These are phyloP conservation scores for Pseudocercospora fijiensis DNA, from an alignment of 2,329 filamentous ascomycete species.

Conservation along the genomic window DNA sequence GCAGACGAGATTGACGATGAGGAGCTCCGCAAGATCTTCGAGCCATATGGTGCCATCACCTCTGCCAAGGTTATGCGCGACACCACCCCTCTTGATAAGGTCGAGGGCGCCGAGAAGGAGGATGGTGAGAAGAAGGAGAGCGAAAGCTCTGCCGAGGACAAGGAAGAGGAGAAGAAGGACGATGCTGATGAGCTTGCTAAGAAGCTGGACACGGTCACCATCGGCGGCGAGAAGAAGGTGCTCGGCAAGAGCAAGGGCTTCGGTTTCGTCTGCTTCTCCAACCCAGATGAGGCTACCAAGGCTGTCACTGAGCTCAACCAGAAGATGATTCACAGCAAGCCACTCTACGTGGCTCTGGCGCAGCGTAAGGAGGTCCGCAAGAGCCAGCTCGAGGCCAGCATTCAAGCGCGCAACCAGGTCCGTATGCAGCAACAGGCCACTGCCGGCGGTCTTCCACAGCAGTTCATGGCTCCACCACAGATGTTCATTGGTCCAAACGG, in stretches of 20 bases:
- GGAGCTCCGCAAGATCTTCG: conserved; percentile 91
- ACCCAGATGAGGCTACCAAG: conserved; percentile 98
- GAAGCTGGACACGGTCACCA: conserved; percentile 54
- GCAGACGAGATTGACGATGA: conserved; percentile 97
- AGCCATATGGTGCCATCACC: conserved; percentile 89
- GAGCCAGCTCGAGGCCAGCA: conserved; percentile 97
- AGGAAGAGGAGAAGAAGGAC: conserved; percentile 60
- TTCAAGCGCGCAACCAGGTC: conserved; percentile 97
- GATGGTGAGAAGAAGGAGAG: conserved; percentile 54
- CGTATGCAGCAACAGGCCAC: conserved; percentile 96
- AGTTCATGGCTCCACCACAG: conserved; percentile 69
- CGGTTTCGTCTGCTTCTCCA: conserved; percentile 99
- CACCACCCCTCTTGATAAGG: conserved; percentile 54
- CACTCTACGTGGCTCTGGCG: conserved; percentile 93
- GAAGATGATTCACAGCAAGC: conserved; percentile 96
- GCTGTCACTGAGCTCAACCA: conserved; percentile 99
- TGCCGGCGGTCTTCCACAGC: conserved; percentile 73
- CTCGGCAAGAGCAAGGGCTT: conserved; percentile 99
- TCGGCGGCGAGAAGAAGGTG: conserved; percentile 61
- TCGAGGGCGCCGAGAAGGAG: conserved; percentile 42
- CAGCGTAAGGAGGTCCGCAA: conserved; percentile 99
- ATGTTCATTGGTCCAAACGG: conserved; percentile 85
- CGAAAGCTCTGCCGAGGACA: conserved; percentile 50
- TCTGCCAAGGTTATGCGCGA: conserved; percentile 99
- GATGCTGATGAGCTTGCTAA: conserved; percentile 49